These are phyloP conservation scores for Amylostereum chailletii DNA, from an alignment of 1,284 basidiomycete species.

Conservation along the genomic window DNA sequence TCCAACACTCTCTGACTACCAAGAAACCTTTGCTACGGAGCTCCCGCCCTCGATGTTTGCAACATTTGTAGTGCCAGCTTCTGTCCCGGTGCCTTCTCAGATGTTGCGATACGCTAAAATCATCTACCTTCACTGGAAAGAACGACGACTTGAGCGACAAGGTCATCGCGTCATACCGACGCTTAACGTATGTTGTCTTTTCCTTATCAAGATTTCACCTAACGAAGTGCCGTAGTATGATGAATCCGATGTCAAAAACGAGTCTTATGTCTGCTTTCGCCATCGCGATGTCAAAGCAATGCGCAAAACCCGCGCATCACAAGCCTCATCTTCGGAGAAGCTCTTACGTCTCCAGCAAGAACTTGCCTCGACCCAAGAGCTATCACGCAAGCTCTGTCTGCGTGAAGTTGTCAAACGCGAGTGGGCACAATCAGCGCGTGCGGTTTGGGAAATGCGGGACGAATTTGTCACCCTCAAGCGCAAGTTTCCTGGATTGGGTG, in stretches of 20 bases:
- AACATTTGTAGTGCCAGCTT: slow-evolving; percentile 17
- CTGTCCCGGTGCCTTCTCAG: slow-evolving; percentile 18
- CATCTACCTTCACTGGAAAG: slow-evolving; percentile 23
- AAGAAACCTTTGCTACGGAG: slow-evolving; percentile 19
- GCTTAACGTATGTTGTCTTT: slow-evolving; percentile 19
- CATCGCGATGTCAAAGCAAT: slow-evolving; percentile 1
- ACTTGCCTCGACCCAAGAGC: slow-evolving; percentile 62
- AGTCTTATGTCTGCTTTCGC: slow-evolving; percentile 1
- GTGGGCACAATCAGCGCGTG: slow-evolving; percentile 44
- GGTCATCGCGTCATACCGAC: slow-evolving; percentile 23
- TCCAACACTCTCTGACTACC: slow-evolving; percentile 64
- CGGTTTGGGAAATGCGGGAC: slow-evolving; percentile 75
- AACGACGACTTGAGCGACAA: slow-evolving; percentile 21
- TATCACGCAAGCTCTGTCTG: slow-evolving; percentile 59
- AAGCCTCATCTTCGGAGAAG: slow-evolving; percentile 84
- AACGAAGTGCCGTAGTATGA: slow-evolving; percentile 51
- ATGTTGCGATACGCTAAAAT: slow-evolving; percentile 17
- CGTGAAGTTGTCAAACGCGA: slow-evolving; percentile 77
- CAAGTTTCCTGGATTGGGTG: slow-evolving; percentile 57
- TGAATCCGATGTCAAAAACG: slow-evolving; percentile 79
- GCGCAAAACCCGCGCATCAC: slow-evolving; percentile 38
- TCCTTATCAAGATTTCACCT: too few species aligned
- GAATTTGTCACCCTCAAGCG: slow-evolving; percentile 76
- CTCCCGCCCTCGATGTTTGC: slow-evolving; percentile 20
- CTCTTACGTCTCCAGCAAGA: slow-evolving; percentile 77